Conservation (phyloP, 2,329 filamentous ascomycete species). For the Ustulina deusta region DNA sequence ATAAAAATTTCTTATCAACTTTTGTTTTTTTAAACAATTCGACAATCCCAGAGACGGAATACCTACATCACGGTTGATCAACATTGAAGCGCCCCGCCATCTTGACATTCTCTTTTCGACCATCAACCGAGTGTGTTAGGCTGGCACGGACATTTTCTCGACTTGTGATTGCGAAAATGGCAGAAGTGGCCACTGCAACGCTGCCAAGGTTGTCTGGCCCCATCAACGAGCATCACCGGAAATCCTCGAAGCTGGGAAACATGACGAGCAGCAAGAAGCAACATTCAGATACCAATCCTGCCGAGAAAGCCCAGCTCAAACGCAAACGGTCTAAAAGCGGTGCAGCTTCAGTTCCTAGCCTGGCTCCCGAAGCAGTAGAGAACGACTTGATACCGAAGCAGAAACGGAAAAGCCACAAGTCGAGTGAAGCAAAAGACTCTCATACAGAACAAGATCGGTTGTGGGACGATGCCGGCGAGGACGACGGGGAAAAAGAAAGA, state of each 20-base stretch:
- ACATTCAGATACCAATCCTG: constrained; percentile 44
- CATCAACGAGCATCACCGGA: constrained; percentile 33
- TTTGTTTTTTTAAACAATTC: constrained; percentile 13
- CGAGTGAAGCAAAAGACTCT: constrained; percentile 17
- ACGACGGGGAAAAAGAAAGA: constrained; percentile 43
- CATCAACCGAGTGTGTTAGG: background rate
- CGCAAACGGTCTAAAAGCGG: constrained; percentile 63
- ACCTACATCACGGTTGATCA: background rate
- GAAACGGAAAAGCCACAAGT: constrained; percentile 35
- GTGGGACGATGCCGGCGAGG: constrained; percentile 47
- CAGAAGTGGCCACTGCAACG: constrained; percentile 33
- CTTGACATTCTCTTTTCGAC: background rate
- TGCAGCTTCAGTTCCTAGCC: constrained; percentile 13
- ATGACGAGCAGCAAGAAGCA: constrained; percentile 45
- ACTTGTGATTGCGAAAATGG: constrained; percentile 31
- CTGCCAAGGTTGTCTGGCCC: constrained; percentile 17
- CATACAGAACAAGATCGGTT: background rate
- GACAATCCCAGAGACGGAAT: background rate
- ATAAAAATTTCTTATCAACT: constrained; percentile 35
- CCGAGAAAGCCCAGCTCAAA: constrained; percentile 58
- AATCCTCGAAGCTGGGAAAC: constrained; percentile 41
- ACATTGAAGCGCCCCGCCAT: background rate
- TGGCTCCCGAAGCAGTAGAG: constrained; percentile 5
- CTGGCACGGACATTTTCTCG: background rate
- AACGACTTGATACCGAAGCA: constrained; percentile 16